phyloP scores from a whole-genome alignment of 2,329 filamentous ascomycete species.

The Cercospora sp. region DNA sequence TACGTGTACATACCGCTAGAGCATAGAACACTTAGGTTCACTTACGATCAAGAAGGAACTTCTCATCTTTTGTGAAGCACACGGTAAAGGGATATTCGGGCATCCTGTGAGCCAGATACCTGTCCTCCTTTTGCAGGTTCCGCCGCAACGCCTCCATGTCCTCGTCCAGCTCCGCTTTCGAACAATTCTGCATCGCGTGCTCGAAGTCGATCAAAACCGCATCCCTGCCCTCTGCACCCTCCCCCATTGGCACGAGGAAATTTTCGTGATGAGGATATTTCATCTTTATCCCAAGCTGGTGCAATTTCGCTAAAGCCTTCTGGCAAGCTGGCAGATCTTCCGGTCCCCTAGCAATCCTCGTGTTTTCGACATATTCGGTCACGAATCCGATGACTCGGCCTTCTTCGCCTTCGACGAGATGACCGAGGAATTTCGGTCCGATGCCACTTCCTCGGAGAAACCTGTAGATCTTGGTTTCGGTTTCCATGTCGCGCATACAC shows the following conservation, averaged over 20 bases:
- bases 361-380: neutral
- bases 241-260: neutral
- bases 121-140: neutral
- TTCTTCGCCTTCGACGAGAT: neutral
- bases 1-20: conserved; percentile 7
- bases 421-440: neutral
- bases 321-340: neutral
- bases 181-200: neutral
- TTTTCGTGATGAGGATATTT: neutral
- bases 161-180: neutral
- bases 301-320: neutral
- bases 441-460: neutral
- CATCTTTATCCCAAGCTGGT: neutral
- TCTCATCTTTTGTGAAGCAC: too few species aligned
- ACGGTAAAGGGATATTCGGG: too few species aligned
- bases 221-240: neutral
- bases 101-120: too few species aligned
- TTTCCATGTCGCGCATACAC: too few species aligned
- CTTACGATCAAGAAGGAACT: neutral
- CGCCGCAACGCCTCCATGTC: neutral
- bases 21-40: conserved; percentile 7
- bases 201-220: neutral
- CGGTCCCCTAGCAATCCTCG: neutral
- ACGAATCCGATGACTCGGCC: neutral
- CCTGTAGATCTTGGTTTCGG: neutral